Percentiles rank a stretch among this genome's conserved stretches.
phyloP scores from a whole-genome alignment of 495 filamentous ascomycete genomes.

The Diplogelasinospora grovesii region DNA sequence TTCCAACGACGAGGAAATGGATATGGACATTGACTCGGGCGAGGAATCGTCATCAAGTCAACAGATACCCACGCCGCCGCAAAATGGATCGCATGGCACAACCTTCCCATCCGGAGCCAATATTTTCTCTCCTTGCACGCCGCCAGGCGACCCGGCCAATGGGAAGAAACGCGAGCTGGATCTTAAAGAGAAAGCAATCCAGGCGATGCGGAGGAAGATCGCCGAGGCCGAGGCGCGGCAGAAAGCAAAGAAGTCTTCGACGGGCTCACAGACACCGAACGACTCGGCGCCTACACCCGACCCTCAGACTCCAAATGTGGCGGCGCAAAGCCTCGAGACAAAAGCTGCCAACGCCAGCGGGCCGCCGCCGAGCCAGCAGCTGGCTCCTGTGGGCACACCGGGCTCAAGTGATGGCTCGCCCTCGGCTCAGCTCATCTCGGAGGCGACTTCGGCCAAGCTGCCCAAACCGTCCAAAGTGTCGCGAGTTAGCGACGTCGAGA shows the following conservation, averaged over 20 bases:
- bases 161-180: conserved; percentile 38
- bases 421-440: conserved; percentile 14
- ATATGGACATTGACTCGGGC: conserved; percentile 45
- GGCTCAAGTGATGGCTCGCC: conserved; percentile 9
- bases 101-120: conserved; percentile 42
- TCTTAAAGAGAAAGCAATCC: conserved; percentile 61
- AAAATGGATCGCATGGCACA: conserved; percentile 29
- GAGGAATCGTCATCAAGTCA: conserved; percentile 27
- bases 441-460: conserved; percentile 13
- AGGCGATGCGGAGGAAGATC: conserved; percentile 67
- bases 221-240: conserved; percentile 64
- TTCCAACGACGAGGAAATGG: conserved; percentile 38
- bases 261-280: conserved; percentile 15
- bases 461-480: conserved; percentile 13
- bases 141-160: conserved; percentile 18
- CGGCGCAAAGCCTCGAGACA: conserved; percentile 31
- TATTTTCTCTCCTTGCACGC: conserved; percentile 31
- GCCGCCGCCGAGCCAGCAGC: background rate
- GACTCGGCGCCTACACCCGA: no score
- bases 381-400: conserved; percentile 4
- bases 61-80: conserved; percentile 13
- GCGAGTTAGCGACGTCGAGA: conserved; percentile 16
- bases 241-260: conserved; percentile 32
- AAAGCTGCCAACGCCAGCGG: conserved; percentile 16
- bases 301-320: no score